Percentiles rank a stretch among this genome's conserved stretches.
These are phyloP conservation scores for Plicaturopsis crispa DNA, from an alignment of 768 basidiomycete genomes.

Conservation along the genomic window DNA sequence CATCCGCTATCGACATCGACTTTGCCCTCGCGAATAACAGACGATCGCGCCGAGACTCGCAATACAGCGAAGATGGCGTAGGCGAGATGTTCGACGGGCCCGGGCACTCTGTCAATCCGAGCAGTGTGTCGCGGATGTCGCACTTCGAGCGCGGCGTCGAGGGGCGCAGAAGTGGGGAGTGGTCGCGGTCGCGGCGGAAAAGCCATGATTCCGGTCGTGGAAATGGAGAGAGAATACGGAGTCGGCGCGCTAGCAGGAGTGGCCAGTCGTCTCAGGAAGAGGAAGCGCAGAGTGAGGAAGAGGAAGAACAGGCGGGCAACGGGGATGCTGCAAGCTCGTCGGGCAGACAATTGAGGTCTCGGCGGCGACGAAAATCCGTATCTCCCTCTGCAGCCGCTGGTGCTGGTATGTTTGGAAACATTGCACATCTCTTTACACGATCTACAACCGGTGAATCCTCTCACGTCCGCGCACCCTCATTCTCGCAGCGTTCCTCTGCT, in stretches of 20 bases:
- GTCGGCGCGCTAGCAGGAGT: constrained; percentile 38
- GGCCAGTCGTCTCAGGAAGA: constrained; percentile 21
- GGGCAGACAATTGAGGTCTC: too few species aligned
- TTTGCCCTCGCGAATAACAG: constrained; percentile 45
- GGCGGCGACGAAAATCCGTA: constrained; percentile 19
- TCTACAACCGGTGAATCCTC: constrained; percentile 30
- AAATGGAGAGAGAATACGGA: constrained; percentile 21
- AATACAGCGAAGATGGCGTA: constrained; percentile 53
- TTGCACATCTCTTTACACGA: constrained; percentile 62
- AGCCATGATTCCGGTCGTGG: constrained; percentile 39
- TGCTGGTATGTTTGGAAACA: constrained; percentile 51
- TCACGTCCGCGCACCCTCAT: constrained; percentile 39
- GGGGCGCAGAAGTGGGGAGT: constrained; percentile 51
- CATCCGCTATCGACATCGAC: constrained; percentile 67
- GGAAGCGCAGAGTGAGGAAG: constrained; percentile 30
- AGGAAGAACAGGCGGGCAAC: constrained; percentile 15
- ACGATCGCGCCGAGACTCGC: constrained; percentile 60
- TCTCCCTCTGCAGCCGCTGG: constrained; percentile 14
- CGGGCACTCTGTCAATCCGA: constrained; percentile 56
- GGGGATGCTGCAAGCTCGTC: too few species aligned
- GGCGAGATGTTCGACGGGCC: constrained; percentile 67
- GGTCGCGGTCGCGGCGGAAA: constrained; percentile 40
- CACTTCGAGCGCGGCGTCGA: constrained; percentile 36
- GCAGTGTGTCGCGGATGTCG: constrained; percentile 77
- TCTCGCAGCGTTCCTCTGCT: constrained; percentile 49